Evolutionary conservation across 345 rosid species (phyloP), one percentile per base, ranked within the genome.

Genomic region (Zanthoxylum bungeanum): DNA sequence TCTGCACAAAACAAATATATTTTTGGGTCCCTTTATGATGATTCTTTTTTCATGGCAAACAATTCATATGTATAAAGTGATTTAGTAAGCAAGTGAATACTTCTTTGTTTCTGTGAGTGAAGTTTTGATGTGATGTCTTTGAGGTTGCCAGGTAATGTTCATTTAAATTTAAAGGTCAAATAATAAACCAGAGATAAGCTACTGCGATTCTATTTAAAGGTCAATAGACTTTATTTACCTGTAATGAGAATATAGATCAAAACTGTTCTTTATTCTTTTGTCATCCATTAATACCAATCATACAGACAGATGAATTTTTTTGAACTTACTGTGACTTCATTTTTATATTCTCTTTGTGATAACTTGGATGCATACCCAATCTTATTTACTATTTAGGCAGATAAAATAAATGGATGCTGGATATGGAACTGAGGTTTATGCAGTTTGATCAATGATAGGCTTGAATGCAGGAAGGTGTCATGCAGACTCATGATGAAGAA

Each of bases 401-500:
- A 42, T 52, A 19, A 49, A 64, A 19, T 47, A 44, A 37, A 53
- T 22, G 17, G 58, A 66, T 47, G 46, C 17, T 21, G 2, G 59
- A 46, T 65, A 24, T 33, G 10, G n/a, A 30, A 11, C 55, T 21
- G 1, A 37, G 7, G 10, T 55, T 70, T 33, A 36, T 53, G 75
- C 44, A 19, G 19, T 22, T 4, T 64, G 27, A 64, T 46, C 56
- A 62, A 66, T 76, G 65, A 16, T 44, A 47, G 24, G 56, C 64
- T 70, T 68, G 75, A 24, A 28, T 69, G 60, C 77, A 89, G 92
- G 90, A 83, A 56, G 95, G 95, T 21, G 87, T 89, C 19, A 89
- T 87, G 92, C 90, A 85, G 84, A 89, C 95, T 19, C 95, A 87
- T 76, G 92, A 89, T 55, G 95, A 89, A 84, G 89, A 87, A 81